phyloP scores from a whole-genome alignment of 148 eudicot genomes.

The Agrostemma githago region DNA sequence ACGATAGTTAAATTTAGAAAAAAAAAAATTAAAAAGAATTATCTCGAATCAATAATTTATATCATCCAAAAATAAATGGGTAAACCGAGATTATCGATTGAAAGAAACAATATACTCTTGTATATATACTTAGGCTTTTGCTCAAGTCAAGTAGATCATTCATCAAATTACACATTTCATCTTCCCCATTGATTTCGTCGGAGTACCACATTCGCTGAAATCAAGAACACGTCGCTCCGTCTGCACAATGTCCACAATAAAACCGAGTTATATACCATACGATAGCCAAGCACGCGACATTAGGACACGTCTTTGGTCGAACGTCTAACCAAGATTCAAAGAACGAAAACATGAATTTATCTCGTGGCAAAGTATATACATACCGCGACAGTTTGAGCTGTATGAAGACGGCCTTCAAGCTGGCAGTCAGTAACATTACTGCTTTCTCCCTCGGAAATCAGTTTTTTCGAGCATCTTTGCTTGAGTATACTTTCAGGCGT shows the following conservation, averaged over 20 bases:
- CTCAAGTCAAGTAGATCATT: neutral
- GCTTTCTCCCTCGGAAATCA: conserved; percentile 31
- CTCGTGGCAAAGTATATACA: conserved; percentile 9
- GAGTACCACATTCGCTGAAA: conserved; percentile 81
- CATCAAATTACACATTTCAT: neutral
- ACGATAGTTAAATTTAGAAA: neutral
- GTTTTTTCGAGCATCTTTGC: conserved; percentile 32
- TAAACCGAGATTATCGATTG: neutral
- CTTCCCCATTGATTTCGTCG: conserved; percentile 41
- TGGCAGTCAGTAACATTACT: conserved; percentile 22
- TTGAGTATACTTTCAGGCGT: conserved; percentile 70
- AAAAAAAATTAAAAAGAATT: neutral
- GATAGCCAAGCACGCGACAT: neutral
- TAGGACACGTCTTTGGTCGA: too few species aligned
- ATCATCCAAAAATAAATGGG: conserved; percentile 4
- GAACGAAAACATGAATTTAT: neutral
- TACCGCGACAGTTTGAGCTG: conserved; percentile 49
- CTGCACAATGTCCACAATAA: conserved; percentile 32
- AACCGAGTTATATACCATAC: neutral
- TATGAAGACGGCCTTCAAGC: conserved; percentile 24
- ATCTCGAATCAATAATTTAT: conserved; percentile 22
- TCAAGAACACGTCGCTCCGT: conserved; percentile 65
- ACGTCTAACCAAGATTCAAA: too few species aligned
- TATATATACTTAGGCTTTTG: conserved; percentile 13
- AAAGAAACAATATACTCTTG: conserved; percentile 8